Conservation (phyloP, 306 rosid genomes). For the Aeschynomene evenia region DNA sequence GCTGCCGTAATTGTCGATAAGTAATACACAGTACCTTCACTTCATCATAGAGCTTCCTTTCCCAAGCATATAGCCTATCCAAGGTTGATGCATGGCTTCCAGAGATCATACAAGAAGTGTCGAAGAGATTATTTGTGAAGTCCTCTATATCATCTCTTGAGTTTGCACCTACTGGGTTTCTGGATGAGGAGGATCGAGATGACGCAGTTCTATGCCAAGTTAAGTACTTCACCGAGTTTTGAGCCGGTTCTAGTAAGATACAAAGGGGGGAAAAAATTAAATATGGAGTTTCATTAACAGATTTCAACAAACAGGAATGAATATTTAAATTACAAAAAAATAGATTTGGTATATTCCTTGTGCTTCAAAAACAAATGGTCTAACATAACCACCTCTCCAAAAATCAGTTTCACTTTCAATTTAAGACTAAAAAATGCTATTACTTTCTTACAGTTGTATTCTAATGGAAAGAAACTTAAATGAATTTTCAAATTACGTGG, state of each 20-base stretch:
- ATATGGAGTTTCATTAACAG: conserved; percentile 8
- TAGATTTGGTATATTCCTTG: not conserved
- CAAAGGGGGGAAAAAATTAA: conserved; percentile 23
- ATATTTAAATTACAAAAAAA: conserved; percentile 2
- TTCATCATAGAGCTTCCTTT: conserved; percentile 94
- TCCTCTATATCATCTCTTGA: conserved; percentile 66
- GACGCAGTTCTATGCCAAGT: conserved; percentile 92
- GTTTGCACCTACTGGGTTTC: conserved; percentile 70
- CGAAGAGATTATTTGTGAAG: conserved; percentile 53
- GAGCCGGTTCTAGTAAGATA: conserved; percentile 63
- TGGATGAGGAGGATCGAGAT: conserved; percentile 84
- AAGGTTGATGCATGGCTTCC: conserved; percentile 97
- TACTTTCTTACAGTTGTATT: not conserved
- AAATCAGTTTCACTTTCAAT: not conserved
- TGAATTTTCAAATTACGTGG: not conserved
- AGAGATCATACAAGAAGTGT: conserved; percentile 73
- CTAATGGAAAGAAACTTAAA: not conserved
- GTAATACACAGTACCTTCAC: conserved; percentile 68
- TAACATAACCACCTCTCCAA: conserved; percentile 4
- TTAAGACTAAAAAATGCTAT: not conserved
- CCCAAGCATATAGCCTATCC: conserved; percentile 97
- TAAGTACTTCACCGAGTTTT: conserved; percentile 62
- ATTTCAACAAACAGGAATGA: conserved; percentile 1
- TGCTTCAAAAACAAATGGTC: conserved; percentile 6
- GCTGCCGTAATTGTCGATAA: not conserved